phyloP scores from a whole-genome alignment of 2,329 filamentous ascomycete genomes.

The Neonectria coccinea region DNA sequence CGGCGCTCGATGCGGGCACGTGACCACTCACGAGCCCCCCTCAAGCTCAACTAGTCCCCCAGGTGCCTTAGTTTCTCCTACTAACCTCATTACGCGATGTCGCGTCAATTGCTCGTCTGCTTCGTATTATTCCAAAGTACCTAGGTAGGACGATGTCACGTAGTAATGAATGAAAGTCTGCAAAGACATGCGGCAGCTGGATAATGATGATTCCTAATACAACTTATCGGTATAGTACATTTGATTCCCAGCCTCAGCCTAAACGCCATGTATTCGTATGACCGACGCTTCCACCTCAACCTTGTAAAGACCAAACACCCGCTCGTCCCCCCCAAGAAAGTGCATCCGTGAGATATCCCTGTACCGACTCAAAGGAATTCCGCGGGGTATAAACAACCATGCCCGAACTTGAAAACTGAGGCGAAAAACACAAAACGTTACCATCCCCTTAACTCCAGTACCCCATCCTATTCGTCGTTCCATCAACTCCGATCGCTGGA shows the following conservation, averaged over 20 bases:
- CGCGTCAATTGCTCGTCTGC: background rate
- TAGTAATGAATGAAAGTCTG: background rate
- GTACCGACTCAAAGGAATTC: slow-evolving; percentile 43
- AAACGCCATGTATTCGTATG: slow-evolving; percentile 35
- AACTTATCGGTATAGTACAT: slow-evolving; percentile 26
- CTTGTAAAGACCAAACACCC: slow-evolving; percentile 32
- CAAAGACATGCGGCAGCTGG: background rate
- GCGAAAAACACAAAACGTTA: slow-evolving; percentile 27
- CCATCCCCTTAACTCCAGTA: slow-evolving; percentile 38
- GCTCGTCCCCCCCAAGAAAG: slow-evolving; percentile 14
- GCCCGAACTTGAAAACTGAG: slow-evolving; percentile 37
- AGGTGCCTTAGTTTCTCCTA: too few species aligned
- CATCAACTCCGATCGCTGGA: slow-evolving; percentile 19
- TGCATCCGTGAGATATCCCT: slow-evolving; percentile 34
- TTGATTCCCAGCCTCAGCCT: slow-evolving; percentile 24
- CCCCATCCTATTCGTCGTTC: slow-evolving; percentile 25
- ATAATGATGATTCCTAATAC: slow-evolving; percentile 14
- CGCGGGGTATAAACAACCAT: slow-evolving; percentile 48
- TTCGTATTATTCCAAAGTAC: background rate
- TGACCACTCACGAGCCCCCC: slow-evolving; percentile 38
- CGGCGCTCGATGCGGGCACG: slow-evolving; percentile 43
- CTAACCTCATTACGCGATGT: background rate
- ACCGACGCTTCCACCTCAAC: slow-evolving; percentile 22
- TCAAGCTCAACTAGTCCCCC: background rate
- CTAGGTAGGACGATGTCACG: background rate